Conservation (phyloP, 768 basidiomycete genomes). For the Pisolithus tinctorius region DNA sequence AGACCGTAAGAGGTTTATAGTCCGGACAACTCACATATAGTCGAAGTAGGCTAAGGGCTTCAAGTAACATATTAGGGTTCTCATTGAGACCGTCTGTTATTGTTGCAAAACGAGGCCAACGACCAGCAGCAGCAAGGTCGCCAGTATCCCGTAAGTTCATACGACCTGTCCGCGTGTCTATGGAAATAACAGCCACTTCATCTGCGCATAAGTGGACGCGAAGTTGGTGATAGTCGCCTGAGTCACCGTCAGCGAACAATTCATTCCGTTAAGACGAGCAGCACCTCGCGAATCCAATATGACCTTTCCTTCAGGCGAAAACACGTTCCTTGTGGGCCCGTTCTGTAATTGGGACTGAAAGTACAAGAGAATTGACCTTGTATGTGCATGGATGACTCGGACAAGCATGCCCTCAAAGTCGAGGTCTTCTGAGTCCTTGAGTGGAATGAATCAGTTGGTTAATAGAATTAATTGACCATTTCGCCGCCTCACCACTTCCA, state of each 20-base stretch:
- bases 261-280: background rate
- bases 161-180: constrained; percentile 76
- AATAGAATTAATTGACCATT: background rate
- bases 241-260: constrained; percentile 1
- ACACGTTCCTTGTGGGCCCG: constrained; percentile 46
- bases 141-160: constrained; percentile 77
- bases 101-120: constrained; percentile 56
- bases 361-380: constrained; percentile 49
- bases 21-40: constrained; percentile 43
- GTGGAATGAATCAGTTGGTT: background rate
- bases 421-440: constrained; percentile 57
- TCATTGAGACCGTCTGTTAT: constrained; percentile 64
- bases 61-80: constrained; percentile 52
- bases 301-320: constrained; percentile 57
- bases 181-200: constrained; percentile 66
- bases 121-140: constrained; percentile 67
- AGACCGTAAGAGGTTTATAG: background rate
- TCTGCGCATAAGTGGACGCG: constrained; percentile 69
- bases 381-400: constrained; percentile 59
- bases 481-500: constrained; percentile 49
- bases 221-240: constrained; percentile 53
- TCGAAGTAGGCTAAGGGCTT: constrained; percentile 53
- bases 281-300: constrained; percentile 50
- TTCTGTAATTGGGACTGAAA: constrained; percentile 52
- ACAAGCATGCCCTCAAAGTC: constrained; percentile 69